These are phyloP conservation scores for Prunus armeniaca DNA, from an alignment of 306 rosid genomes.

Conservation along the genomic window DNA sequence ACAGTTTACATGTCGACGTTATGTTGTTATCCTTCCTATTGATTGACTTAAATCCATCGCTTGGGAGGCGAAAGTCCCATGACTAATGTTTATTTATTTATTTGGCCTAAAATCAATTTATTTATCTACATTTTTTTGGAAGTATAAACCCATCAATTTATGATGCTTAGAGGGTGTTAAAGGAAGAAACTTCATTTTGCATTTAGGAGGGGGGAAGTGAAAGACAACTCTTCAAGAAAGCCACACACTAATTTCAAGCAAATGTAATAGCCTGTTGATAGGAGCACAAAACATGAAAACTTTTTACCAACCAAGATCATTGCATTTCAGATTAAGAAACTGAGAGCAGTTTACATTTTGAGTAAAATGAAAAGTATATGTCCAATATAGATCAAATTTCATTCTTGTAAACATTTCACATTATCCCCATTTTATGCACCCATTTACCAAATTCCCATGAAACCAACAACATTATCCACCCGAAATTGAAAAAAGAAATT, in stretches of 20 bases:
- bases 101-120: too few species aligned
- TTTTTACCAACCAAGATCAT: neutral
- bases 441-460: slow-evolving; percentile 28
- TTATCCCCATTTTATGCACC: slow-evolving; percentile 27
- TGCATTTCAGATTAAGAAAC: neutral
- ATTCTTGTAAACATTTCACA: slow-evolving; percentile 33
- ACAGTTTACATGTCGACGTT: too few species aligned
- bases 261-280: neutral
- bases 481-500: neutral
- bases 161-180: too few species aligned
- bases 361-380: slow-evolving; percentile 17
- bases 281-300: neutral
- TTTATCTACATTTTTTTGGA: too few species aligned
- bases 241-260: too few species aligned
- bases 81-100: too few species aligned
- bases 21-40: too few species aligned
- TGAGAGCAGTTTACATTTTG: neutral
- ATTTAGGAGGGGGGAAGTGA: neutral
- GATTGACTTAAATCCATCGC: too few species aligned
- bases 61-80: too few species aligned
- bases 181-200: too few species aligned
- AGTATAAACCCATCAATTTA: too few species aligned
- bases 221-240: neutral
- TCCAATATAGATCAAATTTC: slow-evolving; percentile 30
- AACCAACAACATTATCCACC: slow-evolving; percentile 32